These are phyloP conservation scores for Blastobotrys petasosporus DNA, from an alignment of 1,139 yeast species.

Conservation along the genomic window DNA sequence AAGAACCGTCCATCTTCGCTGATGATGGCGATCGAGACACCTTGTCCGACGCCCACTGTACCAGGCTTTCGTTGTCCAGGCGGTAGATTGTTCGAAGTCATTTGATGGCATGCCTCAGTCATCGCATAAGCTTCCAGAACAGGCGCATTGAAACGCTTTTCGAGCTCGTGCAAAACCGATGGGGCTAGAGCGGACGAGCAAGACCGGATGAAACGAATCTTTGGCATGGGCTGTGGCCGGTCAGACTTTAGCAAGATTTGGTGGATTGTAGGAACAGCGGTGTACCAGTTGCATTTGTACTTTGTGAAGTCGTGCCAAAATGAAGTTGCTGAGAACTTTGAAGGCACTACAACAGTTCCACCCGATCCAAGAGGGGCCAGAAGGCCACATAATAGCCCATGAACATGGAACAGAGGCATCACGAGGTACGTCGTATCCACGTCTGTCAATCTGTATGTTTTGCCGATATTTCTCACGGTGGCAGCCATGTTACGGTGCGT, in stretches of 20 bases:
- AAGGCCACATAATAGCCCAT: constrained; percentile 59
- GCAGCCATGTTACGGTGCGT: constrained; percentile 55
- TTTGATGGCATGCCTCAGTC: constrained; percentile 70
- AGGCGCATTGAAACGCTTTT: constrained; percentile 52
- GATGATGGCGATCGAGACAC: constrained; percentile 53
- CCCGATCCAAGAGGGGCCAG: constrained; percentile 53
- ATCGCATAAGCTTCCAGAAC: constrained; percentile 72
- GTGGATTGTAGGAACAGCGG: constrained; percentile 71
- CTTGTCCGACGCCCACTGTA: constrained; percentile 66
- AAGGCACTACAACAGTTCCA: constrained; percentile 56
- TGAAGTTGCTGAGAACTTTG: constrained; percentile 48
- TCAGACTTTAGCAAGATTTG: constrained; percentile 50
- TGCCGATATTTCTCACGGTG: constrained; percentile 50
- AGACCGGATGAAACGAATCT: constrained; percentile 57
- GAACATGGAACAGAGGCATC: constrained; percentile 72
- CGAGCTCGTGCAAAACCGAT: constrained; percentile 50
- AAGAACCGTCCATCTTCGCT: constrained; percentile 44
- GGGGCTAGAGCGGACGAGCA: constrained; percentile 67
- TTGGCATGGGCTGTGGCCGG: constrained; percentile 45
- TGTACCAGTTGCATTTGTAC: constrained; percentile 56
- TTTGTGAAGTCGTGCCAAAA: constrained; percentile 53
- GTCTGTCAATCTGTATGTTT: constrained; percentile 46
- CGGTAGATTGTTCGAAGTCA: constrained; percentile 63
- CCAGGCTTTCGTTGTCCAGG: constrained; percentile 60
- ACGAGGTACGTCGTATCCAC: constrained; percentile 53